Conservation (phyloP, 176 grass and related monocot genomes). For the Pontederia crassipes region DNA sequence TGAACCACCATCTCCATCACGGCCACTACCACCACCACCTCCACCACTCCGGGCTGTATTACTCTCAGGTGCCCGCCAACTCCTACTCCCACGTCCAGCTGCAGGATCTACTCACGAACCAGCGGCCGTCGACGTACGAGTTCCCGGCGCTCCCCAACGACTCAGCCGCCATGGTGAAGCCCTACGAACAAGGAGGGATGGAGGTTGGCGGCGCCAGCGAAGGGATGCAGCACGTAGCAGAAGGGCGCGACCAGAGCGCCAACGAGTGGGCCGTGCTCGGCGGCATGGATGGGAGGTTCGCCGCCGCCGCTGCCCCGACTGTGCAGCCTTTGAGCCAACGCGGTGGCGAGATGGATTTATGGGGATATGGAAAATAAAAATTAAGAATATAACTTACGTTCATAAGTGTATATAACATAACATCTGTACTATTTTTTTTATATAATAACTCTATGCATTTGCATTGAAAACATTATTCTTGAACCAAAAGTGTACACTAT, state of each 20-base stretch:
- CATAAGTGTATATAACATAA: not conserved
- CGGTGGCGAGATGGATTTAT: slow-evolving; percentile 80
- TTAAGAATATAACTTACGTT: too few relatives aligned
- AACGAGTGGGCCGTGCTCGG: slow-evolving; percentile 60
- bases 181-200: slow-evolving; percentile 18
- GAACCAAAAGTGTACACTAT: too few relatives aligned
- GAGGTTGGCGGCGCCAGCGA: slow-evolving; percentile 35
- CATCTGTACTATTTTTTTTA: not conserved
- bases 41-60: slow-evolving; percentile 1
- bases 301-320: slow-evolving; percentile 44
- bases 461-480: too few relatives aligned
- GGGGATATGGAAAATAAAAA: slow-evolving; percentile 70
- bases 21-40: not conserved
- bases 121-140: slow-evolving; percentile 49
- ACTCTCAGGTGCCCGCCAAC: slow-evolving; percentile 4
- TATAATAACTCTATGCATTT: too few relatives aligned
- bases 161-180: slow-evolving; percentile 14
- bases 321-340: slow-evolving; percentile 54
- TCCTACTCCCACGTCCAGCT: slow-evolving; percentile 51
- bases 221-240: slow-evolving; percentile 20
- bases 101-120: slow-evolving; percentile 92
- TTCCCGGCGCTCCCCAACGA: slow-evolving; percentile 64
- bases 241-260: slow-evolving; percentile 24
- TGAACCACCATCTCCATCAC: not conserved
- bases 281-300: slow-evolving; percentile 38